A percentile compares a stretch with the other conserved stretches of the same genome.
phyloP scores from a whole-genome alignment of 768 basidiomycete genomes.

The Clitopilus hobsonii region DNA sequence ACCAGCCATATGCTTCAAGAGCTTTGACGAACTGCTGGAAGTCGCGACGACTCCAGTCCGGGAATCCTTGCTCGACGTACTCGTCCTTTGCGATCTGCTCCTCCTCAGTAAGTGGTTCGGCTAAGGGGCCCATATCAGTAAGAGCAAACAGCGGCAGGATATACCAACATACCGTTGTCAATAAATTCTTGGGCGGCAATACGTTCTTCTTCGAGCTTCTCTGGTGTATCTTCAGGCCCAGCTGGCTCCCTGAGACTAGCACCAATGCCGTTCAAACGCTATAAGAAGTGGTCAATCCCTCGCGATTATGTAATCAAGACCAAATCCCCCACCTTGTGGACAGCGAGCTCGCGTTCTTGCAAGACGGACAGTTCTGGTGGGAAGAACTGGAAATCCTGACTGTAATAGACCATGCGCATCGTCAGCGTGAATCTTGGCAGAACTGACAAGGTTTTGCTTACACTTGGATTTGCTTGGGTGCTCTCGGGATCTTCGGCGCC shows the following conservation, averaged over 20 bases:
- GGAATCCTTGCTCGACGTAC: constrained; percentile 74
- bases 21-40: constrained; percentile 88
- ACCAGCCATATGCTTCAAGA: constrained; percentile 70
- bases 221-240: constrained; percentile 73
- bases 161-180: constrained; percentile 56
- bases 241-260: constrained; percentile 62
- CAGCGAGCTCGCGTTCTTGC: constrained; percentile 84
- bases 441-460: constrained; percentile 29
- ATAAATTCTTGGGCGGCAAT: constrained; percentile 79
- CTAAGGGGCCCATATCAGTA: constrained; percentile 30
- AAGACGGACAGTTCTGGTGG: constrained; percentile 73
- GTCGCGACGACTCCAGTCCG: constrained; percentile 88
- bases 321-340: constrained; percentile 54
- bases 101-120: constrained; percentile 87
- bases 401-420: constrained; percentile 21
- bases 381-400: constrained; percentile 97
- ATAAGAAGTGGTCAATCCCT: constrained; percentile 3
- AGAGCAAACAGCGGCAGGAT: not conserved
- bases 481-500: constrained; percentile 74
- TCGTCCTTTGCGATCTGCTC: constrained; percentile 80
- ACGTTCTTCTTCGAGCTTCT: constrained; percentile 81
- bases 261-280: constrained; percentile 65
- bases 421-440: constrained; percentile 2
- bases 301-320: not conserved
- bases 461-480: constrained; percentile 86